A percentile compares a stretch with the other conserved stretches of the same genome.
These are phyloP conservation scores for Psilocybe tampanensis DNA, from an alignment of 768 basidiomycete species.

Conservation along the genomic window DNA sequence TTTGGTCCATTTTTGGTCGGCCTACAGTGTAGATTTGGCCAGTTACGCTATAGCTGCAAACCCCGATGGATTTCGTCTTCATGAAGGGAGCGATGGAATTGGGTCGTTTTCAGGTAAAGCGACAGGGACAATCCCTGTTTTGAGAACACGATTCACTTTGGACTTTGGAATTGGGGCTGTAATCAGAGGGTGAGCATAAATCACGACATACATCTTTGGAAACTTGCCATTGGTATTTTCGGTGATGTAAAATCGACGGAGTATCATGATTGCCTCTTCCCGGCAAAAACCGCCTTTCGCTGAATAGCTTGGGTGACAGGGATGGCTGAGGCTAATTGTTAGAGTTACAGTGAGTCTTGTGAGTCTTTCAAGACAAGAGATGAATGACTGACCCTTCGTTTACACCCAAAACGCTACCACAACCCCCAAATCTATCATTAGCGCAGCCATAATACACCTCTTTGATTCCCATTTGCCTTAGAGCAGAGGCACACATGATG, in stretches of 20 bases:
- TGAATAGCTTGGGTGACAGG: conserved; percentile 71
- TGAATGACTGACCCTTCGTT: conserved; percentile 62
- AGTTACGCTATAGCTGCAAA: background rate
- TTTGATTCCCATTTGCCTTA: conserved; percentile 90
- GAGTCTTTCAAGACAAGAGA: background rate
- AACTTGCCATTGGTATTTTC: conserved; percentile 85
- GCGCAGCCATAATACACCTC: conserved; percentile 92
- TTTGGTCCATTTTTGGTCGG: too few relatives aligned
- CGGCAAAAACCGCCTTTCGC: conserved; percentile 78
- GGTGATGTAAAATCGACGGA: conserved; percentile 89
- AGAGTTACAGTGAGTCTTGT: background rate
- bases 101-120: background rate
- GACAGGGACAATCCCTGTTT: conserved; percentile 66
- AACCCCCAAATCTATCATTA: conserved; percentile 96
- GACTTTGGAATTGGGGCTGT: conserved; percentile 89
- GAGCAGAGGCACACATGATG: conserved; percentile 97
- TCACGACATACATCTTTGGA: conserved; percentile 3
- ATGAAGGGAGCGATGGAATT: background rate
- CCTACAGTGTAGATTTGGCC: too few relatives aligned
- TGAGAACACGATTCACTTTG: conserved; percentile 83
- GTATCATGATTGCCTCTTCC: conserved; percentile 84
- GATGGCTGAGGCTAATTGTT: conserved; percentile 62
- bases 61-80: background rate
- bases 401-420: conserved; percentile 91
- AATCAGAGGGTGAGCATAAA: conserved; percentile 13